phyloP scores from a whole-genome alignment of 148 eudicot genomes.

The Diospyros kaki region DNA sequence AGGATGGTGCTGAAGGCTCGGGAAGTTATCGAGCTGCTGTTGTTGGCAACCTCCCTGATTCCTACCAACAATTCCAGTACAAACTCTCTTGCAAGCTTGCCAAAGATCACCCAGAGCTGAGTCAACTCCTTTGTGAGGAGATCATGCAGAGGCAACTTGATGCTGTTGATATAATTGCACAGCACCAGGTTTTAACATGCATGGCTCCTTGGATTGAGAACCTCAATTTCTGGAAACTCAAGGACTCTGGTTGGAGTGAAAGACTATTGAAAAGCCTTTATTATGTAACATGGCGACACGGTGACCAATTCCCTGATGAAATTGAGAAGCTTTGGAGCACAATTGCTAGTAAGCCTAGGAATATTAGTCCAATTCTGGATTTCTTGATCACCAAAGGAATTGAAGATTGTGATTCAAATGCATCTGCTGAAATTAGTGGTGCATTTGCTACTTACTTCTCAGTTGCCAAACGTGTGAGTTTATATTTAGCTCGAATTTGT shows the following conservation, averaged over 20 bases:
- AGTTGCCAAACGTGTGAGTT: constrained; percentile 94
- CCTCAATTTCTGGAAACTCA: constrained; percentile 92
- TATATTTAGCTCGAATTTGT: constrained; percentile 93
- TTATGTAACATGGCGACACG: constrained; percentile 98
- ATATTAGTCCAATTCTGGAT: constrained; percentile 96
- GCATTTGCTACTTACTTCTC: constrained; percentile 98
- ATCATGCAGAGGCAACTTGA: constrained; percentile 99
- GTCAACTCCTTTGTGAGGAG: constrained; percentile 98
- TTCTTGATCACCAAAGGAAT: constrained; percentile 95
- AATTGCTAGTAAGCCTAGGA: constrained; percentile 91
- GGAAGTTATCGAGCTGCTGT: constrained; percentile 99
- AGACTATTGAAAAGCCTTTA: constrained; percentile 86
- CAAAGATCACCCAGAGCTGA: constrained; percentile 95
- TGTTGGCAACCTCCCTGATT: constrained; percentile 97
- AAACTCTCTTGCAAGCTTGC: constrained; percentile 98
- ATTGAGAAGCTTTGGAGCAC: constrained; percentile 99
- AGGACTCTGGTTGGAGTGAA: constrained; percentile 97
- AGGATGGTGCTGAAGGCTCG: constrained; percentile 78
- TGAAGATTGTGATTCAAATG: constrained; percentile 98
- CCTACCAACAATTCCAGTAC: constrained; percentile 97
- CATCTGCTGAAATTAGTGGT: constrained; percentile 98
- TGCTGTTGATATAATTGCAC: constrained; percentile 99
- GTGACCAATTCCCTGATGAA: constrained; percentile 99
- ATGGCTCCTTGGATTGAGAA: constrained; percentile 99
- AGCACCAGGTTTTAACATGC: constrained; percentile 96